Conservation (phyloP, 345 rosid species). For the Eucalyptus victrix region DNA sequence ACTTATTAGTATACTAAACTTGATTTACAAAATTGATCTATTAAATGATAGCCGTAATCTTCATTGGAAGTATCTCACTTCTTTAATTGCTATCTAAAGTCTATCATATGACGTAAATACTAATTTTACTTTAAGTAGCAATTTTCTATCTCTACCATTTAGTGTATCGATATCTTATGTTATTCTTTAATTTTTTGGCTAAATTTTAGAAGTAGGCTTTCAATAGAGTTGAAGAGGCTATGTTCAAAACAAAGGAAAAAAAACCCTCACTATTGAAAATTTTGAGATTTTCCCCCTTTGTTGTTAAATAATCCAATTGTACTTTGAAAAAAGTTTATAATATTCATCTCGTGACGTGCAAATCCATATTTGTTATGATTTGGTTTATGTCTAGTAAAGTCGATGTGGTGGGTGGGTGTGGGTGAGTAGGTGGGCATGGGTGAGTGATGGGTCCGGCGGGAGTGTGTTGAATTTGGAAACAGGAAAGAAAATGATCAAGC, state of each 20-base stretch:
- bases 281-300: neutral
- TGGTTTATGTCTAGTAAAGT: neutral
- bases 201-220: neutral
- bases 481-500: neutral
- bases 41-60: neutral
- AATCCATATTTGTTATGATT: neutral
- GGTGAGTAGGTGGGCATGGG: neutral
- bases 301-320: neutral
- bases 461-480: neutral
- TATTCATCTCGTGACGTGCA: neutral
- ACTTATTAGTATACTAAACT: neutral
- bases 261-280: neutral
- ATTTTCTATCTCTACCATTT: too few species aligned
- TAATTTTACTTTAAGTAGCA: too few species aligned
- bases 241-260: neutral
- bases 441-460: neutral
- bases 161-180: neutral
- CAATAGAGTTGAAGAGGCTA: neutral
- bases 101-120: neutral
- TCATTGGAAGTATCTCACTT: neutral
- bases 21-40: neutral
- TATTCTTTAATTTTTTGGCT: neutral
- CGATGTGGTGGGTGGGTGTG: neutral
- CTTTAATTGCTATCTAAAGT: neutral
- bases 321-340: neutral